Conservation (phyloP, 176 grass and related monocot genomes). For the Panicum miliaceum region DNA sequence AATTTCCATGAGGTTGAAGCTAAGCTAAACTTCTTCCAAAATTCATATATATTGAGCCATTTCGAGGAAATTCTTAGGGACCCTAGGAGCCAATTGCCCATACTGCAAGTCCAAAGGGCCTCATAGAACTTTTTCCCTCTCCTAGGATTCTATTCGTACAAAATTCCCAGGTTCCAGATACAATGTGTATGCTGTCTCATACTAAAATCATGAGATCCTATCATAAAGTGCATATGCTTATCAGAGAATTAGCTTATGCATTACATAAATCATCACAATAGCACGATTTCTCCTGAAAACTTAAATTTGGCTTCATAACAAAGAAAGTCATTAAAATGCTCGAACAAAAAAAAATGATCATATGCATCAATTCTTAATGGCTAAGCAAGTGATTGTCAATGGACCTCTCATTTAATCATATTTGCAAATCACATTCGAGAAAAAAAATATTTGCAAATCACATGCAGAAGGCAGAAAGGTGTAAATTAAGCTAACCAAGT, state of each 20-base stretch:
- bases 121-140: not conserved
- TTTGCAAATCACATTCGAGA: conserved; percentile 21
- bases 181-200: not conserved
- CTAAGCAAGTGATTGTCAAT: not conserved
- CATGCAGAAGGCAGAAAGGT: conserved; percentile 3
- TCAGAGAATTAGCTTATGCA: not conserved
- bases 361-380: not conserved
- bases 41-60: not conserved
- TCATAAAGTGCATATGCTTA: not conserved
- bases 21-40: not conserved
- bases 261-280: not conserved
- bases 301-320: not conserved
- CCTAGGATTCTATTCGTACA: not conserved
- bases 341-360: not conserved
- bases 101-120: not conserved
- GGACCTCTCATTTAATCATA: not conserved
- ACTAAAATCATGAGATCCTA: not conserved
- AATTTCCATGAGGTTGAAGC: not conserved
- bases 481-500: conserved; percentile 33
- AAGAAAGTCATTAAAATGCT: not conserved
- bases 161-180: not conserved
- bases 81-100: not conserved
- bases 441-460: conserved; percentile 5
- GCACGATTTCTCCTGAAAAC: not conserved
- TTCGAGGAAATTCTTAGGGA: not conserved